Evolutionary conservation across 495 filamentous ascomycete genomes (phyloP), one percentile per base, ranked within the genome.

Genomic region (Tuber melanosporum): DNA sequence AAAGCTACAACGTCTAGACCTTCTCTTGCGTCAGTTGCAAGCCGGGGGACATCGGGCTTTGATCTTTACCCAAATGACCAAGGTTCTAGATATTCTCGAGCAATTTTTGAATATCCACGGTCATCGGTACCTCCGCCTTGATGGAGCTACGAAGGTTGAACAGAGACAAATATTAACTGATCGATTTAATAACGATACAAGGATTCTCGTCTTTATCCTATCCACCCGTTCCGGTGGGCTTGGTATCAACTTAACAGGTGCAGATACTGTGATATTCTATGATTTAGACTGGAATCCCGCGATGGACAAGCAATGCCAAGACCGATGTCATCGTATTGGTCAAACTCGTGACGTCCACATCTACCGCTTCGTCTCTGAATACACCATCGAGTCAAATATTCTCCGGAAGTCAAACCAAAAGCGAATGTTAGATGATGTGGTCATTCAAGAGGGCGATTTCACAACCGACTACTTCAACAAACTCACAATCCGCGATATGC

Each of bases 11-110:
- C 90, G 91, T 42, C 90, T 99, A 20, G 94, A 95, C 82, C 90
- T 89, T 76, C 89, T 99, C 14, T 89, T 99, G 43, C 92, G 95
- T 36, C 90, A 92, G 72, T 88, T 98, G 1, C 94, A 98, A 85
- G 90, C 92, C 10, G 93, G 93, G 73, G 93, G 94, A 22, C 95
- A 98, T 82, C 92, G 96, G 9, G 95, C 93, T 7, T 86, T 99
- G 45, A 98, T 99, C 84, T 99, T 99, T 86, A 98, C 96, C 2
- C 96, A 99, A 82, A 99, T 99, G 96, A 98, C 96, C 42, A 97
- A 95, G 83, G 95, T 98, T 79, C 90, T 99, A 8, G 94, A 99
- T 85, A 95, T 99, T 76, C 88, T 99, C 26, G 96, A 99, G 81
- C 94, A 94, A 75, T 99, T 98, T 83, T 90, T 99, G 82, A 98